Evolutionary conservation across 129 eudicot genomes (phyloP).

Genomic region (Apium graveolens): DNA sequence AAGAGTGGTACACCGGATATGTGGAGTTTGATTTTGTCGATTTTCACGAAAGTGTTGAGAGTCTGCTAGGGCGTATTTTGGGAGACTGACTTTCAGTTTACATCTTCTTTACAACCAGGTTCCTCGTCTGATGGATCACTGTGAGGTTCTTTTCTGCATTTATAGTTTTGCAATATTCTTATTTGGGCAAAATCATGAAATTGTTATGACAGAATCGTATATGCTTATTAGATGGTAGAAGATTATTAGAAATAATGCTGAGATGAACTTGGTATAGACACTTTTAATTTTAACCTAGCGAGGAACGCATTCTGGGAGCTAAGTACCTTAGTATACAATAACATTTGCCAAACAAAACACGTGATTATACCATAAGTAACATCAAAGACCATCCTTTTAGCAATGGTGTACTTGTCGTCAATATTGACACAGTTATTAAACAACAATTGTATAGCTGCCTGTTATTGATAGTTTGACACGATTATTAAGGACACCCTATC

Average conservation of each 20-base stretch:
- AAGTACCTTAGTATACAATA: background rate
- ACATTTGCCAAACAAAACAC: background rate
- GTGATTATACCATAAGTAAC: background rate
- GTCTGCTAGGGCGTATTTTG: constrained; percentile 21
- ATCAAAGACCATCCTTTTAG: background rate
- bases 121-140: constrained; percentile 54
- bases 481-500: background rate
- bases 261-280: background rate
- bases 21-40: constrained; percentile 23
- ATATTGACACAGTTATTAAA: too few relatives aligned
- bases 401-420: background rate
- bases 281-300: background rate
- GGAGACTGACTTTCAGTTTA: background rate
- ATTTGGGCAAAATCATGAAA: too few relatives aligned
- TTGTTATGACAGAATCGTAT: too few relatives aligned
- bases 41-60: constrained; percentile 23
- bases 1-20: constrained; percentile 5
- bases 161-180: too few relatives aligned
- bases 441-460: too few relatives aligned
- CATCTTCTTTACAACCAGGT: constrained; percentile 23
- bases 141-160: constrained; percentile 37
- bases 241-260: background rate
- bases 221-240: background rate
- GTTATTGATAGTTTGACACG: background rate
- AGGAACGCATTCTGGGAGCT: too few relatives aligned